Evolutionary conservation across 1,139 yeast genomes (phyloP).

Genomic region (Candida mesenterica): DNA sequence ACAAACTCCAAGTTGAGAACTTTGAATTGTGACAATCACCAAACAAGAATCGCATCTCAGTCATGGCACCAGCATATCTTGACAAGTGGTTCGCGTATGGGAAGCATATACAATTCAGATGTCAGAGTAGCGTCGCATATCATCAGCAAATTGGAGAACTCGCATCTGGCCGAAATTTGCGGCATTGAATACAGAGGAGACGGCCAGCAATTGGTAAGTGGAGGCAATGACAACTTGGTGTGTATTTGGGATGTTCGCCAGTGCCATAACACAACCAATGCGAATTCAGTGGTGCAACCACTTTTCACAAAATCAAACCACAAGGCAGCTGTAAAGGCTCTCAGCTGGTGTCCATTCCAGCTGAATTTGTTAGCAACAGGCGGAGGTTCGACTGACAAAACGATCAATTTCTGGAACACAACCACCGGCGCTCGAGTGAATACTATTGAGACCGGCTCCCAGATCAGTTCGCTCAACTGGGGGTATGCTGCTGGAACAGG

Average conservation of each 20-base stretch:
- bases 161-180: slow-evolving; percentile 87
- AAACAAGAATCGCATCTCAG: slow-evolving; percentile 75
- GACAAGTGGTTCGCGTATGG: slow-evolving; percentile 81
- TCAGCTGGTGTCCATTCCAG: slow-evolving; percentile 94
- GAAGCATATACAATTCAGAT: slow-evolving; percentile 85
- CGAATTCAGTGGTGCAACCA: slow-evolving; percentile 43
- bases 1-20: slow-evolving; percentile 72
- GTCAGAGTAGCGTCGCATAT: slow-evolving; percentile 85
- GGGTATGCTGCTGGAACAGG: slow-evolving; percentile 72
- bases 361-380: slow-evolving; percentile 85
- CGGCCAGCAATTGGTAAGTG: slow-evolving; percentile 84
- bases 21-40: slow-evolving; percentile 63
- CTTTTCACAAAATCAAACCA: slow-evolving; percentile 76
- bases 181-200: slow-evolving; percentile 86
- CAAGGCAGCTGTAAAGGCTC: slow-evolving; percentile 93
- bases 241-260: slow-evolving; percentile 90
- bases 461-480: slow-evolving; percentile 91
- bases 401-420: slow-evolving; percentile 94
- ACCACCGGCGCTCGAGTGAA: slow-evolving; percentile 86
- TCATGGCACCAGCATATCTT: slow-evolving; percentile 83
- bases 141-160: slow-evolving; percentile 48
- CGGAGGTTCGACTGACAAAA: slow-evolving; percentile 90
- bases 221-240: slow-evolving; percentile 93
- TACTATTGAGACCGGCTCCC: slow-evolving; percentile 89
- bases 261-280: slow-evolving; percentile 8